Evolutionary conservation across 2,329 filamentous ascomycete species (phyloP), one percentile per base, ranked within the genome.

Genomic region (Aureobasidium sp.): DNA sequence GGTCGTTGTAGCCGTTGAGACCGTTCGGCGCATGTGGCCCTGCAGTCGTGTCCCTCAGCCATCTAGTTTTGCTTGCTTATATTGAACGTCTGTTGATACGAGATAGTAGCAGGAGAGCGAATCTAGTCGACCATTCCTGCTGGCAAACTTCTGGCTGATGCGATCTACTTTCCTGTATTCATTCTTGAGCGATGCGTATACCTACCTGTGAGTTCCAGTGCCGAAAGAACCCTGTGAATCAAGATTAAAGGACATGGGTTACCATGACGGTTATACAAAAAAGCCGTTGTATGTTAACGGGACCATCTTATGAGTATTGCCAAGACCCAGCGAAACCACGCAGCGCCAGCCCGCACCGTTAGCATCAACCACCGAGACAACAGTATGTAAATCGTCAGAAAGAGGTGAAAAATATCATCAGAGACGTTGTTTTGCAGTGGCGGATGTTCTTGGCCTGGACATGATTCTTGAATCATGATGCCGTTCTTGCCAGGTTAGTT

Each of bases 301-400:
- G 13, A 34, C 41, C 55, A 59, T 59, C 39, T 59, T 46, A 37
- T 47, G 15, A 59, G 10, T 59, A 59, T 59, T 59, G 55, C 55
- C 55, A 59, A 59, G 55, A 32, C 32, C 27, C 36, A 47, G 53
- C 41, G 55, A 48, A n/a, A 59, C 39, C 55, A 59, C 41, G 32
- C 53, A 37, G 42, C 27, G 55, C 39, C 41, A 59, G 44, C 55
- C 41, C 41, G 20, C 42, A 48, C 42, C 42, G 42, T 59, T 59
- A 20, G 23, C 26, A 59, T 59, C 55, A 59, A 27, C 42, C 55
- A 59, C 55, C 55, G 41, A 48, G 55, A 59, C 55, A 57, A 57
- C 53, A 44, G 29, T 12, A 57, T 57, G 27, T 26, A 29, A 9
- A 34, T 56, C 23, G 52, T 32, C 37, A 36, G n/a, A 48, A 59